Evolutionary conservation across 2,329 filamentous ascomycete species (phyloP).

Genomic region (Zelopaecilomyces penicillatus): DNA sequence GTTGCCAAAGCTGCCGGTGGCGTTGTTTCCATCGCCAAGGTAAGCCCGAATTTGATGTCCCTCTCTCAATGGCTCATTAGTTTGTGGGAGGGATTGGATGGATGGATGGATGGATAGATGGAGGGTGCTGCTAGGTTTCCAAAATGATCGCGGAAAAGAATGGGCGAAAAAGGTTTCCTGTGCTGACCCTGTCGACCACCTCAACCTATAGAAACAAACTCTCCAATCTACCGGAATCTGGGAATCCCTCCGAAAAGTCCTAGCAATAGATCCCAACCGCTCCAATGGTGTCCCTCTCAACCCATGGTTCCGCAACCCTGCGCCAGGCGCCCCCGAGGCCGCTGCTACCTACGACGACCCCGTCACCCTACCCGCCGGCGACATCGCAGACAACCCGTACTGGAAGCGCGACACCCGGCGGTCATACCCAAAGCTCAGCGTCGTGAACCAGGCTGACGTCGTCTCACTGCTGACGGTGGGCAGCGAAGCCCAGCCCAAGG

Average conservation of each 20-base stretch:
- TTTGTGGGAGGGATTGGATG: neutral
- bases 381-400: slow-evolving; percentile 37
- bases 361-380: slow-evolving; percentile 49
- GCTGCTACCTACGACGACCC: slow-evolving; percentile 31
- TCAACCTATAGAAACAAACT: slow-evolving; percentile 73
- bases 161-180: too few relatives aligned
- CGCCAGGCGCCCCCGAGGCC: slow-evolving; percentile 37
- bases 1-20: slow-evolving; percentile 47
- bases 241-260: slow-evolving; percentile 68
- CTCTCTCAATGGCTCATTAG: neutral
- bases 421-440: slow-evolving; percentile 70
- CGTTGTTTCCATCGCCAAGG: slow-evolving; percentile 50
- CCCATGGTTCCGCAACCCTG: slow-evolving; percentile 80
- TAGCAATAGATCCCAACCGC: slow-evolving; percentile 78
- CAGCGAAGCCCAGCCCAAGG: slow-evolving; percentile 70
- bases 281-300: slow-evolving; percentile 91
- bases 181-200: slow-evolving; percentile 9
- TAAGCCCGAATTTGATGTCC: slow-evolving; percentile 25
- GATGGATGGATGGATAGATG: too few relatives aligned
- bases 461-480: slow-evolving; percentile 80
- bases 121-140: too few relatives aligned
- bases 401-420: slow-evolving; percentile 90
- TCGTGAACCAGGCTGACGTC: slow-evolving; percentile 75
- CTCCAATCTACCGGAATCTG: slow-evolving; percentile 84
- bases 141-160: too few relatives aligned